Percentiles rank a stretch among this genome's conserved stretches.
phyloP scores from a whole-genome alignment of 345 rosid genomes.

The Isatis tinctoria region DNA sequence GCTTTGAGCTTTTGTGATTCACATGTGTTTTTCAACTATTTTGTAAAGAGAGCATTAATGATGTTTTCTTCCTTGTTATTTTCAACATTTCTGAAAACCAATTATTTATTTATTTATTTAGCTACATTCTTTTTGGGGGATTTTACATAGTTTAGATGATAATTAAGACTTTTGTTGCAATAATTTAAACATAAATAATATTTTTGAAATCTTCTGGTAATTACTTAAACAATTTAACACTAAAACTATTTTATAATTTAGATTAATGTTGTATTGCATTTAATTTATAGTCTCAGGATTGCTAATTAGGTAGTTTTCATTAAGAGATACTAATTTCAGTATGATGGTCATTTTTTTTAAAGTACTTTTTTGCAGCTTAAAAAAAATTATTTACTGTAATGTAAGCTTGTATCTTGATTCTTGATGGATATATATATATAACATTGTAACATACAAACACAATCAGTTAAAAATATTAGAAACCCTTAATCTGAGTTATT shows the following conservation, averaged over 20 bases:
- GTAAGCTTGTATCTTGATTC: no score
- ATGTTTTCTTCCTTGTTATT: neutral
- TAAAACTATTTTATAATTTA: neutral
- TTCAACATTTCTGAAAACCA: neutral
- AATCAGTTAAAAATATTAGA: no score
- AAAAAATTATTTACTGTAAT: no score
- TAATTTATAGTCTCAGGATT: neutral
- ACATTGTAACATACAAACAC: no score
- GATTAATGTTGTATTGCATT: neutral
- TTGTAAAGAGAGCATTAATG: neutral
- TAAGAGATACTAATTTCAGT: no score
- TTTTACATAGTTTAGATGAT: neutral
- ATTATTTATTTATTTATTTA: neutral
- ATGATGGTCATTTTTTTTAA: no score
- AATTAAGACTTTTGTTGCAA: neutral
- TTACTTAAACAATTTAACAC: neutral
- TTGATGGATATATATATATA: no score
- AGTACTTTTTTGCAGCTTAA: no score
- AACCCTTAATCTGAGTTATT: no score
- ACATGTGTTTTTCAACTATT: conserved; percentile 20
- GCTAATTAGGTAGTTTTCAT: neutral
- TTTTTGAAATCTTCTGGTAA: neutral
- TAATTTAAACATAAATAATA: neutral
- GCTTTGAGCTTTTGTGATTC: conserved; percentile 15
- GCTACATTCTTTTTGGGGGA: neutral